phyloP scores from a whole-genome alignment of 768 basidiomycete genomes.

The Agaricus sinodeliciosus region DNA sequence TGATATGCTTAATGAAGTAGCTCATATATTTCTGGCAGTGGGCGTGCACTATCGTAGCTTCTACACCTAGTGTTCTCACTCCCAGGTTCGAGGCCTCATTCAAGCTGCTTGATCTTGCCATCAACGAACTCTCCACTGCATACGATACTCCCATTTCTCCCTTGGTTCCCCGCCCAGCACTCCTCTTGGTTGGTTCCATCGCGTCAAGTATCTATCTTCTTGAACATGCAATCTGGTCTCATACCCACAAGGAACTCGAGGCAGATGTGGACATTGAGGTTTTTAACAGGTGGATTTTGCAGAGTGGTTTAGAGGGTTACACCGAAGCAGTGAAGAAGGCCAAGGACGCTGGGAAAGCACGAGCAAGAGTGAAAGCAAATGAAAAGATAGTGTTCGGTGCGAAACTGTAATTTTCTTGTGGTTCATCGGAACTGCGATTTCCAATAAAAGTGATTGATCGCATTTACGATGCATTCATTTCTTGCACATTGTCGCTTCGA shows the following conservation, averaged over 20 bases:
- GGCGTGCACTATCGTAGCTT: conserved; percentile 36
- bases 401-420: background rate
- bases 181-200: conserved; percentile 51
- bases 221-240: conserved; percentile 65
- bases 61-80: conserved; percentile 31
- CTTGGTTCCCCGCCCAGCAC: conserved; percentile 47
- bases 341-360: conserved; percentile 13
- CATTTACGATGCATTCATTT: too few species aligned
- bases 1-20: conserved; percentile 2
- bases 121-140: conserved; percentile 31
- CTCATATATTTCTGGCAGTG: conserved; percentile 34
- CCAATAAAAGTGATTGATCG: too few species aligned
- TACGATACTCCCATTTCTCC: conserved; percentile 37
- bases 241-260: conserved; percentile 20
- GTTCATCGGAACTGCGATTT: background rate
- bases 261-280: conserved; percentile 42
- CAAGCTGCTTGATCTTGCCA: conserved; percentile 27
- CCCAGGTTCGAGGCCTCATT: conserved; percentile 22
- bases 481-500: too few species aligned
- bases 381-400: conserved; percentile 29
- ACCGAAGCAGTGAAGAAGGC: conserved; percentile 27
- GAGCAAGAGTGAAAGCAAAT: conserved; percentile 21
- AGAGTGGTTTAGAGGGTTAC: conserved; percentile 37
- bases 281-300: conserved; percentile 41
- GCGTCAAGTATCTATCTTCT: conserved; percentile 52